Evolutionary conservation across 208 protist genomes (phyloP).

Genomic region (Phytomonas francai): DNA sequence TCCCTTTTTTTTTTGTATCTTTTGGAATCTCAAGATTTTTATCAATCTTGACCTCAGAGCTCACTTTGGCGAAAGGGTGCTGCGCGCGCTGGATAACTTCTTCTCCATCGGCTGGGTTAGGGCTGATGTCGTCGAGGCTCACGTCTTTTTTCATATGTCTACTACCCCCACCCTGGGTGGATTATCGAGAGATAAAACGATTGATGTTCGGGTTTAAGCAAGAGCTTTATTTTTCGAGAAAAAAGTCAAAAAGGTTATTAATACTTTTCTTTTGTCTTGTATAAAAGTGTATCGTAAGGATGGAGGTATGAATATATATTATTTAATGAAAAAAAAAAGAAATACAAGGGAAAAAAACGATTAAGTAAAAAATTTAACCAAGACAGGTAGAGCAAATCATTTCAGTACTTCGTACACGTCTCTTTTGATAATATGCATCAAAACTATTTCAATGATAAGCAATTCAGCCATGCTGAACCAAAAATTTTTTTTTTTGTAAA

Average conservation of each 20-base stretch:
- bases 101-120: not conserved
- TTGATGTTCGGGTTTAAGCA: not conserved
- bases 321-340: constrained; percentile 1
- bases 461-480: not conserved
- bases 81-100: not conserved
- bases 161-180: not conserved
- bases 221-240: constrained; percentile 12
- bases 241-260: not conserved
- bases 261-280: not conserved
- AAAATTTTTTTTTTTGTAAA: not conserved
- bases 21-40: constrained; percentile 1
- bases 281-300: constrained; percentile 2
- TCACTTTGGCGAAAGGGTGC: not conserved
- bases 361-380: constrained; percentile 2
- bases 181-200: constrained; percentile 1
- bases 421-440: not conserved
- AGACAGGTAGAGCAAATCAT: constrained; percentile 8
- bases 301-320: constrained; percentile 10
- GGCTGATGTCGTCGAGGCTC: not conserved
- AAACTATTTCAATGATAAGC: not conserved
- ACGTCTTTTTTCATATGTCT: constrained; percentile 9
- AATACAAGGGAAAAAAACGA: constrained; percentile 9
- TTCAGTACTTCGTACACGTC: not conserved
- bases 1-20: not conserved
- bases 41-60: not conserved